phyloP scores from a whole-genome alignment of 176 grass and related monocot species.

The Avena sativa region DNA sequence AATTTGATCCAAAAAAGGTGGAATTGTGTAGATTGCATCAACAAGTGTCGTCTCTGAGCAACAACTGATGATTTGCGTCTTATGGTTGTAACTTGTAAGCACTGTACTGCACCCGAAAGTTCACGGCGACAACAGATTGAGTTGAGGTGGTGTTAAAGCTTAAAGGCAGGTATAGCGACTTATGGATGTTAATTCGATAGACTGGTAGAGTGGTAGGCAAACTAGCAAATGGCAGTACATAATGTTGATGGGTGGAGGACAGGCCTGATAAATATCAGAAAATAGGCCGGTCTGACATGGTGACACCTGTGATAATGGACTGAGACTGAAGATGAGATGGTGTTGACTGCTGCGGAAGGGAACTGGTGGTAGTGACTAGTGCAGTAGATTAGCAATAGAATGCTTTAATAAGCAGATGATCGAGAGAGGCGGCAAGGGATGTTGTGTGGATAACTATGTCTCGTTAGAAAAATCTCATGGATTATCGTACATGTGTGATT shows the following conservation, averaged over 20 bases:
- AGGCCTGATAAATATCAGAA: background rate
- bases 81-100: background rate
- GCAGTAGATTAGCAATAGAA: background rate
- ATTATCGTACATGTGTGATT: background rate
- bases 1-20: background rate
- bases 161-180: background rate
- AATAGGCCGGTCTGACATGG: background rate
- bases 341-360: background rate
- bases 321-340: slow-evolving; percentile 18
- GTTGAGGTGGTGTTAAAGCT: background rate
- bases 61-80: background rate
- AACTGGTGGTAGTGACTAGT: background rate
- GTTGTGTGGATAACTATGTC: background rate
- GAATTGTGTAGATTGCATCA: background rate
- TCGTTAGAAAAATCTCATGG: background rate
- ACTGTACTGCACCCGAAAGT: slow-evolving; percentile 10
- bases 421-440: background rate
- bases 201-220: background rate
- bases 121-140: background rate
- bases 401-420: background rate
- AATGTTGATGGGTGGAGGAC: background rate
- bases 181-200: slow-evolving; percentile 14
- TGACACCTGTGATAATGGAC: slow-evolving; percentile 16
- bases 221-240: background rate
- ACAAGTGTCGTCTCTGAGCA: background rate